Evolutionary conservation across 345 rosid species (phyloP), one percentile per base, ranked within the genome.

Genomic region (Boechera stricta): DNA sequence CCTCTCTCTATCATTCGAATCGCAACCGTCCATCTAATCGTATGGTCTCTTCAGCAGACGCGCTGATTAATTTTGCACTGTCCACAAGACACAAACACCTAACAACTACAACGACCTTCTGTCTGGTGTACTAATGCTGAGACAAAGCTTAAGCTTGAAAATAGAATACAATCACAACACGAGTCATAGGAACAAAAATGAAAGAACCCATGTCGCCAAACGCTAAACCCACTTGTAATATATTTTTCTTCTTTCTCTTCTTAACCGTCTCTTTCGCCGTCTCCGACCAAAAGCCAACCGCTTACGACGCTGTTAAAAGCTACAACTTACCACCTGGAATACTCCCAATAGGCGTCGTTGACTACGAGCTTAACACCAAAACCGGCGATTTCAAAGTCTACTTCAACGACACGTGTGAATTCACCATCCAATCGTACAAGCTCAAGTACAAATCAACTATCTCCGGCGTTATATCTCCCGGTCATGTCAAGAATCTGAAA

Each of bases 321-420:
- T 86, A 85, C 73, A 76, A 82, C 8, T 82, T 93, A 73, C 97
- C 93, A 0, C 44, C 71, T 5, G 90, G 98, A 10, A 81, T 93
- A 33, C 93, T 93, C 45, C 94, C 93, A 1, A 71, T 76, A 57
- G 97, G 94, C 29, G 85, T 90, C 4, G 54, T 53, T 0, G 82
- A 85, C 39, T 87, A 94, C 59, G 83, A 85, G 21, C 74, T 89
- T 1, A 74, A 92, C 83, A 39, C 9, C 21, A 26, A 61, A 64
- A 89, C 98, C 0, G 98, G 95, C 3, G 63, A 81, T 54, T 90
- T 92, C 77, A 64, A 79, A 5, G 90, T 73, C 10, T 58, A 73
- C 48, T 64, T 90, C 39, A 79, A 77, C 58, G 69, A 61, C 15
- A 77, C 87, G 24, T 90, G 97, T 74, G 59, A 77, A 35, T 88